These are phyloP conservation scores for Aureobasidium subglaciale DNA, from an alignment of 2,329 filamentous ascomycete species.

Conservation along the genomic window DNA sequence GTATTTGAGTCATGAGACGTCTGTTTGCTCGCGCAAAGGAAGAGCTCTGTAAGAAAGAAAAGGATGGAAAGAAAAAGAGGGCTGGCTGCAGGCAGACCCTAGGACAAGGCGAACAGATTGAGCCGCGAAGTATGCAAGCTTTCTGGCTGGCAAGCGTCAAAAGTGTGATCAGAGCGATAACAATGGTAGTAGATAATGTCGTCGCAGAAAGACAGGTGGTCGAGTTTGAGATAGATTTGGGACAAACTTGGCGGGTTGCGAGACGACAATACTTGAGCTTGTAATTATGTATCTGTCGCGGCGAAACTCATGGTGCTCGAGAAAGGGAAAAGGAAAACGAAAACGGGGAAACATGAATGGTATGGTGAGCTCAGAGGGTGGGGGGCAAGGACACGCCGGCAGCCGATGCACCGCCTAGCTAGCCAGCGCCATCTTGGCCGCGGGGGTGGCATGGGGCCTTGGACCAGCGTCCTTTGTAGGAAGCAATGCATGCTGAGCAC, in stretches of 20 bases:
- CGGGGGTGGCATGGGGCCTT: constrained; percentile 1
- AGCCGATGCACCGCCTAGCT: constrained; percentile 4
- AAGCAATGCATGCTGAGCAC: constrained; percentile 12
- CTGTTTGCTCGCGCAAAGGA: constrained; percentile 13
- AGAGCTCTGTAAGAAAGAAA: constrained; percentile 9
- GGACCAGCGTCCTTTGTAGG: neutral
- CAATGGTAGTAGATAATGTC: neutral
- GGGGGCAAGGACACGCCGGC: constrained; percentile 1
- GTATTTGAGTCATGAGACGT: constrained; percentile 16
- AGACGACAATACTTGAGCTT: constrained; percentile 5
- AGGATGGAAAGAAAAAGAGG: neutral
- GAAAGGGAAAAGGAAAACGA: constrained; percentile 11
- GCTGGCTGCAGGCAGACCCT: constrained; percentile 11
- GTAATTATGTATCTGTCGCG: constrained; percentile 11
- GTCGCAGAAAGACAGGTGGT: neutral
- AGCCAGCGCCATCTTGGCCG: constrained; percentile 10
- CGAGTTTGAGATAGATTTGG: neutral
- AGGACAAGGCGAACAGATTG: constrained; percentile 10
- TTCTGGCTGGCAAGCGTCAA: neutral
- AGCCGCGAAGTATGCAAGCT: constrained; percentile 7
- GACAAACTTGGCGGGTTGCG: constrained; percentile 6
- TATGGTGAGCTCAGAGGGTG: constrained; percentile 14
- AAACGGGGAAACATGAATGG: constrained; percentile 11
- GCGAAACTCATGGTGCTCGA: neutral
- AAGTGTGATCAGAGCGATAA: constrained; percentile 2